phyloP scores from a whole-genome alignment of 768 basidiomycete species.

The Xerocomellus amylosporus region DNA sequence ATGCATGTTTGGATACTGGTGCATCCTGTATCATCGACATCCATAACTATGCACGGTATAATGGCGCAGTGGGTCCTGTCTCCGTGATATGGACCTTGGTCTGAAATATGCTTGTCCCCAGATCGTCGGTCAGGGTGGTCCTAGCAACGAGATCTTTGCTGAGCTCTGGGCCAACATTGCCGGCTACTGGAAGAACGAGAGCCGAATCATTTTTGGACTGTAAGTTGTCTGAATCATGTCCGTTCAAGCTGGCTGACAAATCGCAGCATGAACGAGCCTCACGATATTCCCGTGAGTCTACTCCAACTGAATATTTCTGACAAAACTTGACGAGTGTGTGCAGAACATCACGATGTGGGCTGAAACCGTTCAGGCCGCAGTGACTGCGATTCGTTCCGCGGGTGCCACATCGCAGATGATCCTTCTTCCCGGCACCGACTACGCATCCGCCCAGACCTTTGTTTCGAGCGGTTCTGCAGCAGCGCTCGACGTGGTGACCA shows the following conservation, averaged over 20 bases:
- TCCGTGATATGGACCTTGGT: neutral
- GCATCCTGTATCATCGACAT: slow-evolving; percentile 56
- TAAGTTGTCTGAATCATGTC: slow-evolving; percentile 21
- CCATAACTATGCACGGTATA: slow-evolving; percentile 60
- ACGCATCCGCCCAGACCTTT: slow-evolving; percentile 51
- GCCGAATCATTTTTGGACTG: slow-evolving; percentile 49
- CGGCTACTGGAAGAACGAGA: slow-evolving; percentile 41
- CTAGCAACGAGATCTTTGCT: slow-evolving; percentile 53
- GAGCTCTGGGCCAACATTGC: slow-evolving; percentile 53
- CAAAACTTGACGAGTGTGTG: neutral
- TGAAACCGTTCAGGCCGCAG: slow-evolving; percentile 50
- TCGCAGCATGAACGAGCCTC: slow-evolving; percentile 60
- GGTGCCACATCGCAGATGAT: slow-evolving; percentile 55
- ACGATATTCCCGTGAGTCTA: slow-evolving; percentile 45
- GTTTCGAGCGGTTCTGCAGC: slow-evolving; percentile 49
- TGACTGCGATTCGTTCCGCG: slow-evolving; percentile 53
- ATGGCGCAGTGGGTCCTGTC: slow-evolving; percentile 36
- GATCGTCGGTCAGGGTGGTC: slow-evolving; percentile 65
- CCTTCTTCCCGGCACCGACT: slow-evolving; percentile 55
- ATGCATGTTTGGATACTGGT: slow-evolving; percentile 43
- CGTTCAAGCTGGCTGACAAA: neutral
- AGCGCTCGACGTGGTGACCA: slow-evolving; percentile 43
- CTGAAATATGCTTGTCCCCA: slow-evolving; percentile 9
- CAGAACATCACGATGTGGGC: slow-evolving; percentile 48
- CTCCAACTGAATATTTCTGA: neutral